Percentiles rank a stretch among this genome's conserved stretches.
These are phyloP conservation scores for Claviceps pusilla DNA, from an alignment of 2,329 filamentous ascomycete genomes.

Conservation along the genomic window DNA sequence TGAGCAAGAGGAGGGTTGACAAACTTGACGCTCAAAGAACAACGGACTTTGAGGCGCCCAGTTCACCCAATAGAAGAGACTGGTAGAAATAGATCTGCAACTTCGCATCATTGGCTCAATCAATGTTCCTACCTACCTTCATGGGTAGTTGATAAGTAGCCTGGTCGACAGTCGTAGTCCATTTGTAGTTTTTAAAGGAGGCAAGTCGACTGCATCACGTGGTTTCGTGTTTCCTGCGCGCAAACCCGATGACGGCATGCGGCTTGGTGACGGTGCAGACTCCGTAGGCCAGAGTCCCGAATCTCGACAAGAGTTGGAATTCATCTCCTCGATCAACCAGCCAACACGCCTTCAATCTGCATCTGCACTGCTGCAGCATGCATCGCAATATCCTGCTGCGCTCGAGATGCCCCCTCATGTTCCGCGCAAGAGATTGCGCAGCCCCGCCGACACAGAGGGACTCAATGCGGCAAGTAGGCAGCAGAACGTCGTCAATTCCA, in stretches of 20 bases:
- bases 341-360: not conserved
- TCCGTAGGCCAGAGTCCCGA: too few relatives aligned
- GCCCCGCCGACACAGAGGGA: conserved; percentile 21
- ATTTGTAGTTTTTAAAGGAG: not conserved
- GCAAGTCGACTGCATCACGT: conserved; percentile 11
- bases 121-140: not conserved
- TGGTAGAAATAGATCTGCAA: not conserved
- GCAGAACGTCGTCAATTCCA: conserved; percentile 6
- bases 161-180: not conserved
- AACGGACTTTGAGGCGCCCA: not conserved
- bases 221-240: conserved; percentile 14
- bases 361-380: conserved; percentile 7
- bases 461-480: conserved; percentile 10
- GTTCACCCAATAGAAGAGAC: not conserved
- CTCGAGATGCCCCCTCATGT: conserved; percentile 50
- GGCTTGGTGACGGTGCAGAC: not conserved
- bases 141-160: not conserved
- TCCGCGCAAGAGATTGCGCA: conserved; percentile 49
- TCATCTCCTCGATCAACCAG: too few relatives aligned
- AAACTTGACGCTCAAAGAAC: not conserved
- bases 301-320: not conserved
- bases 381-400: not conserved
- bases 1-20: not conserved
- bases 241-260: conserved; percentile 14
- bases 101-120: not conserved